Evolutionary conservation across 1,139 yeast species (phyloP).

Genomic region (Saccharomyces hybrid): DNA sequence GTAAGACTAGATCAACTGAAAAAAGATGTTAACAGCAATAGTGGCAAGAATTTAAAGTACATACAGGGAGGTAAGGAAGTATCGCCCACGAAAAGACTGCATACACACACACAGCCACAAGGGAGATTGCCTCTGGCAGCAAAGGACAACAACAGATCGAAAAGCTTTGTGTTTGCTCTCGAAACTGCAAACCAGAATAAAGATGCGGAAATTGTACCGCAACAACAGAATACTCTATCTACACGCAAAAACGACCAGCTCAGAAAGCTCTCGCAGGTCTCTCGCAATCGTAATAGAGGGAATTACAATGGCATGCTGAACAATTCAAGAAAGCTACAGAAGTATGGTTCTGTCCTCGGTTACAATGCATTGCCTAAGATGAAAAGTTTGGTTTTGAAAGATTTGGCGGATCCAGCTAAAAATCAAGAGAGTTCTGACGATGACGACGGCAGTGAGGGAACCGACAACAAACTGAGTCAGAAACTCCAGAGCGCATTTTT

Average conservation of each 20-base stretch:
- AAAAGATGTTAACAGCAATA: constrained; percentile 2
- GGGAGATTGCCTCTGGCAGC: constrained; percentile 27
- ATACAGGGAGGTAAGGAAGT: constrained; percentile 7
- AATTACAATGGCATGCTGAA: constrained; percentile 12
- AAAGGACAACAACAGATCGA: constrained; percentile 25
- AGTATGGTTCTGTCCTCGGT: constrained; percentile 29
- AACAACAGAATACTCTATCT: constrained; percentile 1
- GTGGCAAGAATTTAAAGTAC: constrained; percentile 1
- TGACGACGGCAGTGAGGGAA: constrained; percentile 23
- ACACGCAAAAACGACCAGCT: not conserved
- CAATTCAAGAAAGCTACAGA: constrained; percentile 28
- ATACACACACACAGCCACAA: constrained; percentile 5
- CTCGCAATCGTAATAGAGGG: constrained; percentile 1
- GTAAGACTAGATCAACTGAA: constrained; percentile 1
- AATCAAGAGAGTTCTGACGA: constrained; percentile 12
- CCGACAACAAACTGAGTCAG: constrained; percentile 13
- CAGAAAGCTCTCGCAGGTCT: not conserved
- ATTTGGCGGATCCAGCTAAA: constrained; percentile 17
- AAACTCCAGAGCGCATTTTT: constrained; percentile 14
- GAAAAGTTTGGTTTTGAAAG: constrained; percentile 30
- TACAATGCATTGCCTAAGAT: constrained; percentile 16
- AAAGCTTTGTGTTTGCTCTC: constrained; percentile 5
- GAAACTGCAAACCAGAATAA: not conserved
- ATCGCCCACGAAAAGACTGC: constrained; percentile 9
- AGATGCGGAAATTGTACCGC: constrained; percentile 3